A percentile compares a stretch with the other conserved stretches of the same genome.
phyloP scores from a whole-genome alignment of 169 alveolate genomes.

The Eimeria maxima region DNA sequence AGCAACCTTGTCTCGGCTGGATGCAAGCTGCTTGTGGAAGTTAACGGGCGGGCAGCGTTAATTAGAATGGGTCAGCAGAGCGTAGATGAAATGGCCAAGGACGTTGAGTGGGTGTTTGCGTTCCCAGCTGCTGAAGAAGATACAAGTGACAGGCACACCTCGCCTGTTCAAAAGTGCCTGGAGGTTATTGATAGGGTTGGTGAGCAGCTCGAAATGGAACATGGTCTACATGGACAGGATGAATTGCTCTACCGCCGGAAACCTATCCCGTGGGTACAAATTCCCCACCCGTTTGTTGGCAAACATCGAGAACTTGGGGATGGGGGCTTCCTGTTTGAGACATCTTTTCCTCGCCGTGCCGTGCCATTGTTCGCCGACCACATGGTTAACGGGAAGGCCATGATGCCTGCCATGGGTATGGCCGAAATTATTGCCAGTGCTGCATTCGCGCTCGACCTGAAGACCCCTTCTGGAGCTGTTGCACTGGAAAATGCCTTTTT shows the following conservation, averaged over 20 bases:
- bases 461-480: slow-evolving; percentile 75
- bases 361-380: slow-evolving; percentile 87
- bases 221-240: slow-evolving; percentile 75
- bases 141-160: slow-evolving; percentile 27
- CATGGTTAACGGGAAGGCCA: slow-evolving; percentile 85
- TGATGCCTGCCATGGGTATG: slow-evolving; percentile 89
- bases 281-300: slow-evolving; percentile 88
- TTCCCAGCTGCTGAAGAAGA: slow-evolving; percentile 73
- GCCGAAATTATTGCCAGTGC: slow-evolving; percentile 88
- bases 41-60: slow-evolving; percentile 76
- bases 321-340: slow-evolving; percentile 79
- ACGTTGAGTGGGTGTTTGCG: slow-evolving; percentile 82
- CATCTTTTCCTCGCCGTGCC: slow-evolving; percentile 85
- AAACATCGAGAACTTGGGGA: slow-evolving; percentile 64
- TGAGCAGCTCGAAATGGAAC: slow-evolving; percentile 77
- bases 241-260: slow-evolving; percentile 80
- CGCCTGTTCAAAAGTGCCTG: slow-evolving; percentile 26
- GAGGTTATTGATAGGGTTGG: slow-evolving; percentile 42
- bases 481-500: slow-evolving; percentile 81
- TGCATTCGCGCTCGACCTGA: slow-evolving; percentile 80
- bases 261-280: slow-evolving; percentile 88
- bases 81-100: slow-evolving; percentile 75
- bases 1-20: slow-evolving; percentile 82
- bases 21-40: slow-evolving; percentile 81
- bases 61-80: slow-evolving; percentile 84